phyloP scores from a whole-genome alignment of 345 rosid species.

The Brassica rapa region DNA sequence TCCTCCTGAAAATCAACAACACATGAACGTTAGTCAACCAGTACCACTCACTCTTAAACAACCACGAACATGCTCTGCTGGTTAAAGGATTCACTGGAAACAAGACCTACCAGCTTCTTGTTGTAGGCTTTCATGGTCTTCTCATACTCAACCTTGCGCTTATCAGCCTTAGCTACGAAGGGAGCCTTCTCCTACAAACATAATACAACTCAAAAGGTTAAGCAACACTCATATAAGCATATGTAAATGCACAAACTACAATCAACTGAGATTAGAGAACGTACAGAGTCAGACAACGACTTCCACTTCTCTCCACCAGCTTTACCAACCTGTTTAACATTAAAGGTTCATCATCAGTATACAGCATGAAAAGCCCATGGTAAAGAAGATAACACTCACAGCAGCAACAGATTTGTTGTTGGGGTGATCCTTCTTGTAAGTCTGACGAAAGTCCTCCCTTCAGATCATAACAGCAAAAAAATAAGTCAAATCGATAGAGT shows the following conservation, averaged over 20 bases:
- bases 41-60: background rate
- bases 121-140: constrained; percentile 89
- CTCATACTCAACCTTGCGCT: constrained; percentile 89
- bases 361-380: background rate
- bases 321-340: constrained; percentile 71
- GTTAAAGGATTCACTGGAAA: background rate
- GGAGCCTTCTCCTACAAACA: constrained; percentile 80
- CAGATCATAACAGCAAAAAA: constrained; percentile 1
- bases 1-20: constrained; percentile 54
- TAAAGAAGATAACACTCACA: constrained; percentile 48
- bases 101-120: constrained; percentile 61
- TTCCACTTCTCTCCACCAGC: constrained; percentile 99
- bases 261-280: constrained; percentile 17
- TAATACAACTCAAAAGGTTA: background rate
- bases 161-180: constrained; percentile 71
- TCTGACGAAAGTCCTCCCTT: constrained; percentile 93
- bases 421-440: constrained; percentile 87
- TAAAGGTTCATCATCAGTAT: background rate
- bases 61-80: background rate
- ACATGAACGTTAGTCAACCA: constrained; percentile 6
- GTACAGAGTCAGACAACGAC: constrained; percentile 72
- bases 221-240: background rate
- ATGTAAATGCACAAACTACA: background rate
- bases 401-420: constrained; percentile 94
- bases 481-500: background rate